phyloP scores from a whole-genome alignment of 768 basidiomycete genomes.

The Termitomyces bulborhizus region DNA sequence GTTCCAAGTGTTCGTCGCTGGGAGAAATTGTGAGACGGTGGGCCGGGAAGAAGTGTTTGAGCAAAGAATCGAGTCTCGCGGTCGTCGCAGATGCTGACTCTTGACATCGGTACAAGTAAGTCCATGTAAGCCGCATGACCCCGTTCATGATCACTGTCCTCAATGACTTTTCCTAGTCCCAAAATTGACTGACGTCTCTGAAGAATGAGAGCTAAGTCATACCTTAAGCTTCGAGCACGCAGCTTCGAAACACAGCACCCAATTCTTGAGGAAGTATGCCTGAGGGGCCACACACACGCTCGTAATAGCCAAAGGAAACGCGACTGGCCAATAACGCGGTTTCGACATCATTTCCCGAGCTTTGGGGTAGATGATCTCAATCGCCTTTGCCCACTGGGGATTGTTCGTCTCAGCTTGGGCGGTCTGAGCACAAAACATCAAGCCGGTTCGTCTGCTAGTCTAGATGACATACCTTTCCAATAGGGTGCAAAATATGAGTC shows the following conservation, averaged over 20 bases:
- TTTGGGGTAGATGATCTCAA: conserved; percentile 77
- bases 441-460: background rate
- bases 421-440: conserved; percentile 40
- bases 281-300: conserved; percentile 84
- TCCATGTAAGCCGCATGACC: conserved; percentile 81
- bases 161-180: conserved; percentile 65
- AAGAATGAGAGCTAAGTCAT: background rate
- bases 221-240: conserved; percentile 81
- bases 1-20: conserved; percentile 70
- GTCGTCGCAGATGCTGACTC: conserved; percentile 79
- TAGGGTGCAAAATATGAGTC: conserved; percentile 72
- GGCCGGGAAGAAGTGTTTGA: conserved; percentile 76
- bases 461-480: conserved; percentile 60
- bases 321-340: conserved; percentile 83
- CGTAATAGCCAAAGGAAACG: conserved; percentile 80
- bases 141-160: conserved; percentile 75
- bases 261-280: conserved; percentile 78
- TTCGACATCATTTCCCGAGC: conserved; percentile 83
- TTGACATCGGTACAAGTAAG: conserved; percentile 90
- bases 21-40: conserved; percentile 56
- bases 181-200: conserved; percentile 1
- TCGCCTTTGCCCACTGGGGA: conserved; percentile 90
- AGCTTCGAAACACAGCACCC: conserved; percentile 68
- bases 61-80: conserved; percentile 66
- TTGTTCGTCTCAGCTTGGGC: conserved; percentile 96